Percentiles rank a stretch among this genome's conserved stretches.
These are phyloP conservation scores for Orbilia blumenaviensis DNA, from an alignment of 2,329 filamentous ascomycete species.

Conservation along the genomic window DNA sequence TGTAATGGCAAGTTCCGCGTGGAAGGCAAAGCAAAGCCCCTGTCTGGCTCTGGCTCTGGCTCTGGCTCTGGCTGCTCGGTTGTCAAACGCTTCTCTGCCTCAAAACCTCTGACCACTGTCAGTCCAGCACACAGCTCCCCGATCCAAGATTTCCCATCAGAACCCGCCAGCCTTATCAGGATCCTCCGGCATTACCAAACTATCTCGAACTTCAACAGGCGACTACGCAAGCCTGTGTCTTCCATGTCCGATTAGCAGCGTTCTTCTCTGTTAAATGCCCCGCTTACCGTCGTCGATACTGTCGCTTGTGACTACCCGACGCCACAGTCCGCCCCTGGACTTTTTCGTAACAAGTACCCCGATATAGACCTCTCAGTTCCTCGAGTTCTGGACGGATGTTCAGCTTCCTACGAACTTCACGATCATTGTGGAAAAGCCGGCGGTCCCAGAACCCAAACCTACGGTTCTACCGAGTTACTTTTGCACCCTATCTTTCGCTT, in stretches of 20 bases:
- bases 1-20: conserved; percentile 51
- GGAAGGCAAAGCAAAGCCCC: conserved; percentile 12
- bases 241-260: conserved; percentile 17
- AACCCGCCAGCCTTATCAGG: neutral
- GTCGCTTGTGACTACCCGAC: conserved; percentile 1
- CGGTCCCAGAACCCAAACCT: conserved; percentile 32
- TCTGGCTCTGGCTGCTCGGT: neutral
- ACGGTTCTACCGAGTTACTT: conserved; percentile 40
- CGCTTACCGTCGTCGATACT: conserved; percentile 16
- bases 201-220: neutral
- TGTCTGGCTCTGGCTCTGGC: neutral
- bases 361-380: conserved; percentile 1
- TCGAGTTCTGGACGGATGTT: conserved; percentile 45
- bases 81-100: conserved; percentile 44
- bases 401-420: conserved; percentile 50
- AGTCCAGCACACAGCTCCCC: conserved; percentile 1
- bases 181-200: neutral
- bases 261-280: conserved; percentile 28
- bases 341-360: neutral
- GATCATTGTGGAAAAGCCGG: conserved; percentile 49
- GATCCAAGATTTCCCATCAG: neutral
- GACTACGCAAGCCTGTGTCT: neutral
- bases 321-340: conserved; percentile 28
- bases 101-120: conserved; percentile 20
- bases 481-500: conserved; percentile 14